Evolutionary conservation across 1,139 yeast species (phyloP).

Genomic region (Kurtzmaniella natalensis): DNA sequence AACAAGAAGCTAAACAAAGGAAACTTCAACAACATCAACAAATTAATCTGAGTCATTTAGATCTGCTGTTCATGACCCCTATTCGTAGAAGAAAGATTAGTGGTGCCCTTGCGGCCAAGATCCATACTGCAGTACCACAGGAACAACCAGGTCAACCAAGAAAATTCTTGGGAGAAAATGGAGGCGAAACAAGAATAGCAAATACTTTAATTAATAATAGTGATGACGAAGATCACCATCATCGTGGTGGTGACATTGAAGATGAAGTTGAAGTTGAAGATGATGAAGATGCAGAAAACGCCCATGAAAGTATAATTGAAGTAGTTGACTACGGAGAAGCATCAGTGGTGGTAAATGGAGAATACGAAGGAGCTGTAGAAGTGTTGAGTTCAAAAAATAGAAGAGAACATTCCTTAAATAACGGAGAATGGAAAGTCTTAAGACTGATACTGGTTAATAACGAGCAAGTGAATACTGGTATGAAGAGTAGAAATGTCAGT

Average conservation of each 20-base stretch:
- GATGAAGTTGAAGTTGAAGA: slow-evolving; percentile 1
- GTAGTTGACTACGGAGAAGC: slow-evolving; percentile 6
- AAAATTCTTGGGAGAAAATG: slow-evolving; percentile 45
- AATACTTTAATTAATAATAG: slow-evolving; percentile 10
- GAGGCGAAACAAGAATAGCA: slow-evolving; percentile 3
- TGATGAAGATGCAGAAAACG: background rate
- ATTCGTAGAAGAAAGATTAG: slow-evolving; percentile 67
- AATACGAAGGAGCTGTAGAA: slow-evolving; percentile 6
- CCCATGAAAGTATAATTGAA: too few relatives aligned
- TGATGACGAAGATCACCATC: slow-evolving; percentile 12
- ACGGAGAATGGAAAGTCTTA: slow-evolving; percentile 37
- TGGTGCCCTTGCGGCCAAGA: slow-evolving; percentile 63
- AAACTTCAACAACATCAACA: slow-evolving; percentile 31
- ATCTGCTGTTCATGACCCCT: slow-evolving; percentile 62
- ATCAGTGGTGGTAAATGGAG: slow-evolving; percentile 1
- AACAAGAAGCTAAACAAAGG: slow-evolving; percentile 43
- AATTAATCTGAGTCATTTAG: slow-evolving; percentile 25
- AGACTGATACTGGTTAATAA: slow-evolving; percentile 39
- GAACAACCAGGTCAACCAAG: slow-evolving; percentile 98
- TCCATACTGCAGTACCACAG: slow-evolving; percentile 77
- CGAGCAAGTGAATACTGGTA: slow-evolving; percentile 26
- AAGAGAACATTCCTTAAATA: slow-evolving; percentile 16
- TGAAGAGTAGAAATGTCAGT: slow-evolving; percentile 1
- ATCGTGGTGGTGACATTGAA: too few relatives aligned
- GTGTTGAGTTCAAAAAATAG: slow-evolving; percentile 19